phyloP scores from a whole-genome alignment of 352 stramenopile genomes.

The Nothophytophthora sp. region DNA sequence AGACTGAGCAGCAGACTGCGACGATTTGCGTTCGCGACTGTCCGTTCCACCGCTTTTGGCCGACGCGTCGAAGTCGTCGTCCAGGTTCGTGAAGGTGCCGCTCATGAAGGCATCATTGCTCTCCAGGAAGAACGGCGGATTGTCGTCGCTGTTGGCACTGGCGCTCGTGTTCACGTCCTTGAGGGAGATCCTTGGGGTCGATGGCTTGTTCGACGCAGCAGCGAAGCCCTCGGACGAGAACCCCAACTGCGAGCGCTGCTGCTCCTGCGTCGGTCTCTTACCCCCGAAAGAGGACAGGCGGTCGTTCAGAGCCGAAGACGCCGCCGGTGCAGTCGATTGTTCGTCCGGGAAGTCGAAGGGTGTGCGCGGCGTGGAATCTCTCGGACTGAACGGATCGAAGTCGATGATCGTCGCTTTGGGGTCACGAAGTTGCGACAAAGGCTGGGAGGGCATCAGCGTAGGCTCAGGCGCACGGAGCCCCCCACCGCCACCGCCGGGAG shows the following conservation, averaged over 20 bases:
- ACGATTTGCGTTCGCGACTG: slow-evolving; percentile 12
- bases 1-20: slow-evolving; percentile 20
- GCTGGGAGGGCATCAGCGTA: slow-evolving; percentile 20
- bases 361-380: slow-evolving; percentile 45
- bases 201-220: slow-evolving; percentile 11
- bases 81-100: slow-evolving; percentile 63
- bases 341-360: slow-evolving; percentile 47
- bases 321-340: slow-evolving; percentile 7
- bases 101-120: slow-evolving; percentile 61
- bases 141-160: slow-evolving; percentile 28
- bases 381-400: slow-evolving; percentile 75
- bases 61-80: slow-evolving; percentile 43
- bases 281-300: slow-evolving; percentile 37
- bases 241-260: slow-evolving; percentile 52
- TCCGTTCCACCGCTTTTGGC: slow-evolving; percentile 1
- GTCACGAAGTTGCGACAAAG: slow-evolving; percentile 27
- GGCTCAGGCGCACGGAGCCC: slow-evolving; percentile 27
- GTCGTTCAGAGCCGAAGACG: slow-evolving; percentile 32
- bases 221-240: slow-evolving; percentile 58
- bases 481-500: slow-evolving; percentile 17
- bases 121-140: slow-evolving; percentile 65
- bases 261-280: slow-evolving; percentile 66
- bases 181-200: slow-evolving; percentile 42
- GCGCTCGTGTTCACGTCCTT: slow-evolving; percentile 27
- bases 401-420: slow-evolving; percentile 56